These are phyloP conservation scores for Cucurbita ficifolia DNA, from an alignment of 306 rosid species.

Conservation along the genomic window DNA sequence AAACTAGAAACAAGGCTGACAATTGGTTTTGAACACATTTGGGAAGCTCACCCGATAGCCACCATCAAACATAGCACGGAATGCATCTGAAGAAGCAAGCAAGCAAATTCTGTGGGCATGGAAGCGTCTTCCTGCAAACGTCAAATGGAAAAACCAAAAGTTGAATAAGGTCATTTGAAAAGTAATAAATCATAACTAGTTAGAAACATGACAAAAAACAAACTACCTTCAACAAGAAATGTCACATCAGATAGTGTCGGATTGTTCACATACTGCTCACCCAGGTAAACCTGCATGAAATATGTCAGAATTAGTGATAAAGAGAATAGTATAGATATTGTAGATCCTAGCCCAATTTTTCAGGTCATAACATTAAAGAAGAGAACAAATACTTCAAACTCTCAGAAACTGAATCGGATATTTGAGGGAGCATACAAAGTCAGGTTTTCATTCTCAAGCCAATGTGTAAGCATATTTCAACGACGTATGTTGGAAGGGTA, in stretches of 20 bases:
- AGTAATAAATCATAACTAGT: not conserved
- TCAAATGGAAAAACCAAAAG: constrained; percentile 5
- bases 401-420: not conserved
- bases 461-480: not conserved
- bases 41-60: constrained; percentile 78
- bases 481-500: not conserved
- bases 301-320: not conserved
- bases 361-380: not conserved
- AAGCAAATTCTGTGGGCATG: constrained; percentile 93
- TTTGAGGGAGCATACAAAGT: not conserved
- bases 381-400: not conserved
- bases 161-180: not conserved
- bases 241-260: constrained; percentile 76
- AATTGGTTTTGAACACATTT: not conserved
- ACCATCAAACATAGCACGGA: constrained; percentile 99
- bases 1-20: constrained; percentile 5
- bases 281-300: constrained; percentile 79
- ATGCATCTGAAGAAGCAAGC: constrained; percentile 93
- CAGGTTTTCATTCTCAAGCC: not conserved
- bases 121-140: constrained; percentile 72
- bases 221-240: constrained; percentile 87
- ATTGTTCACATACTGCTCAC: constrained; percentile 81
- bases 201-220: constrained; percentile 3
- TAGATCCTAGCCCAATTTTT: not conserved
- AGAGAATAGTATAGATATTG: not conserved